Conservation (phyloP, 2,329 filamentous ascomycete genomes). For the Alternaria arbusti region DNA sequence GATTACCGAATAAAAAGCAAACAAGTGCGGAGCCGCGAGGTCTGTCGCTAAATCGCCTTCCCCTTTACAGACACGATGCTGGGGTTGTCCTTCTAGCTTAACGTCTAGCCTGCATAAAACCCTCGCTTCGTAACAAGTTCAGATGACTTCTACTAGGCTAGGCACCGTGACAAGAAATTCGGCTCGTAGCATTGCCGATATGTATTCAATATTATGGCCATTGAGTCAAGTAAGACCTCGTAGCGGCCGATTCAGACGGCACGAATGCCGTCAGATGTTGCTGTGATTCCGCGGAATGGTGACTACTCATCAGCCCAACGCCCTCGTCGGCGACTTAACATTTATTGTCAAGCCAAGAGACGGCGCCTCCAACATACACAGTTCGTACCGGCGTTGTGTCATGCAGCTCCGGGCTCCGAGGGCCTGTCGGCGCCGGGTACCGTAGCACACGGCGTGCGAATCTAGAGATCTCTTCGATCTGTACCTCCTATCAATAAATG, state of each 20-base stretch:
- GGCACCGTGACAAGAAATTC: not conserved
- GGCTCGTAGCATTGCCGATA: not conserved
- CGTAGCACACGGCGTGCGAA: not conserved
- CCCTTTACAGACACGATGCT: not conserved
- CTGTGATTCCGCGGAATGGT: not conserved
- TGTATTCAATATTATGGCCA: not conserved
- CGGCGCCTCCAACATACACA: not conserved
- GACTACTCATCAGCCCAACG: not conserved
- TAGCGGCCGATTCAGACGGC: not conserved
- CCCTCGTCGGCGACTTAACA: not conserved
- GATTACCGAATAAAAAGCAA: slow-evolving; percentile 10
- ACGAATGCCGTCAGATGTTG: not conserved
- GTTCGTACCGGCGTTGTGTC: not conserved
- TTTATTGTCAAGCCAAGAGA: not conserved
- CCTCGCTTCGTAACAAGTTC: not conserved
- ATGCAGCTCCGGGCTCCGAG: not conserved
- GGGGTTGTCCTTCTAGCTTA: slow-evolving; percentile 5
- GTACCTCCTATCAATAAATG: slow-evolving; percentile 1
- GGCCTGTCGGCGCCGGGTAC: not conserved
- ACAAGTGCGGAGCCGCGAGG: slow-evolving; percentile 3
- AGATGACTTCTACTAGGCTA: not conserved
- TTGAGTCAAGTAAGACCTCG: not conserved
- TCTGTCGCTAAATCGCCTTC: not conserved
- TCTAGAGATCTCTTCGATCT: not conserved
- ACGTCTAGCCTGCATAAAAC: slow-evolving; percentile 12